Evolutionary conservation across 2,329 filamentous ascomycete genomes (phyloP).

Genomic region (Ascochyta rabiei): DNA sequence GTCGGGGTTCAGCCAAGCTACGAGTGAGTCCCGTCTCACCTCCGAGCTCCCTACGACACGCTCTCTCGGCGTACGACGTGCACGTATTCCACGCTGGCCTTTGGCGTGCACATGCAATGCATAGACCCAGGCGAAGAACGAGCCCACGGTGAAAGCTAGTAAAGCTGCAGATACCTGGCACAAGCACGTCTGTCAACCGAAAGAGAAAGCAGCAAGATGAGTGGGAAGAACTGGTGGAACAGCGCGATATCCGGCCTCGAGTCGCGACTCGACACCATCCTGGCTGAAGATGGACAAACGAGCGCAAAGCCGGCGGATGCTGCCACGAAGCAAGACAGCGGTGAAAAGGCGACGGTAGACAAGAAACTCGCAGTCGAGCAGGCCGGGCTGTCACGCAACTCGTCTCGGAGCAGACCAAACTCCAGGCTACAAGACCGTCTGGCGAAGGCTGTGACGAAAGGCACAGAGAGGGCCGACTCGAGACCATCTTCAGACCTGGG

Average conservation of each 20-base stretch:
- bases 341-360: conserved; percentile 36
- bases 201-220: conserved; percentile 26
- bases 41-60: conserved; percentile 30
- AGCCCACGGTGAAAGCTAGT: conserved; percentile 38
- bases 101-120: conserved; percentile 39
- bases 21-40: conserved; percentile 12
- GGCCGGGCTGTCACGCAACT: conserved; percentile 61
- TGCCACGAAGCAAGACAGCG: conserved; percentile 36
- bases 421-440: conserved; percentile 88
- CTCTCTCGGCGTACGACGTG: conserved; percentile 29
- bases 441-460: conserved; percentile 83
- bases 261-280: conserved; percentile 87
- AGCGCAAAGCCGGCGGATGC: conserved; percentile 51
- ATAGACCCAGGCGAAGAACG: conserved; percentile 35
- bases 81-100: conserved; percentile 35
- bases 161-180: conserved; percentile 11
- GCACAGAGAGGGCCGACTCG: conserved; percentile 58
- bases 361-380: conserved; percentile 41
- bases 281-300: conserved; percentile 75
- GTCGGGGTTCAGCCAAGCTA: not conserved
- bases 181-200: not conserved
- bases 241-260: conserved; percentile 94
- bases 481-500: conserved; percentile 57
- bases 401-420: conserved; percentile 71
- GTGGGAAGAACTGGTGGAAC: conserved; percentile 51